Percentiles rank a stretch among this genome's conserved stretches.
These are phyloP conservation scores for Poteriospumella lacustris DNA, from an alignment of 108 stramenopile species.

Conservation along the genomic window DNA sequence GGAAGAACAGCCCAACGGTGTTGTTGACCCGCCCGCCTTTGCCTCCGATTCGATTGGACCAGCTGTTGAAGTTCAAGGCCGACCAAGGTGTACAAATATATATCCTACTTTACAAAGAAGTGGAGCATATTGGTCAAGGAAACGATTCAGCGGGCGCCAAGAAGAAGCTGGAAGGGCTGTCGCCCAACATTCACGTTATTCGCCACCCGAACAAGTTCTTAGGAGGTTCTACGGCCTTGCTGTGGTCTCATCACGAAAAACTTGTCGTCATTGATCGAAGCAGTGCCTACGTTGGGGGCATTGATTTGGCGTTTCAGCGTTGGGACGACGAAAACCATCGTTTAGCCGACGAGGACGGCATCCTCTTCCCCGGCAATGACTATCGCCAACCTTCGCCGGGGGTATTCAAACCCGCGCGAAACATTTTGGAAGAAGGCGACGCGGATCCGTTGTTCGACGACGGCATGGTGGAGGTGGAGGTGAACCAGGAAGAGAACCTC, in stretches of 20 bases:
- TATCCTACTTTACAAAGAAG: slow-evolving; percentile 27
- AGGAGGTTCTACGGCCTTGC: slow-evolving; percentile 18
- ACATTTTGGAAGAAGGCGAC: background rate
- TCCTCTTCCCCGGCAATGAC: slow-evolving; percentile 16
- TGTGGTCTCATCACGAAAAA: slow-evolving; percentile 32
- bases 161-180: background rate
- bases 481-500: background rate
- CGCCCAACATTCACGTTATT: background rate
- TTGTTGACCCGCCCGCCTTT: slow-evolving; percentile 17
- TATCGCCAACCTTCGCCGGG: slow-evolving; percentile 20
- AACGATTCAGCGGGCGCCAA: background rate
- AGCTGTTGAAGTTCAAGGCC: slow-evolving; percentile 22
- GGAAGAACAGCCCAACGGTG: slow-evolving; percentile 15
- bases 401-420: background rate
- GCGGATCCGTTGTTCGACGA: background rate
- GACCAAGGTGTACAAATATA: slow-evolving; percentile 28
- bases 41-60: slow-evolving; percentile 16
- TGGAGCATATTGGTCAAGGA: slow-evolving; percentile 2
- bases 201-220: slow-evolving; percentile 29
- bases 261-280: slow-evolving; percentile 19
- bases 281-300: background rate
- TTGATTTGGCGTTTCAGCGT: slow-evolving; percentile 13
- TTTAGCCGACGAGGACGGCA: slow-evolving; percentile 9
- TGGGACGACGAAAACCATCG: slow-evolving; percentile 28
- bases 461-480: background rate